Percentiles rank a stretch among this genome's conserved stretches.
phyloP scores from a whole-genome alignment of 1,284 basidiomycete genomes.

The Singerocomus rubriflavus region DNA sequence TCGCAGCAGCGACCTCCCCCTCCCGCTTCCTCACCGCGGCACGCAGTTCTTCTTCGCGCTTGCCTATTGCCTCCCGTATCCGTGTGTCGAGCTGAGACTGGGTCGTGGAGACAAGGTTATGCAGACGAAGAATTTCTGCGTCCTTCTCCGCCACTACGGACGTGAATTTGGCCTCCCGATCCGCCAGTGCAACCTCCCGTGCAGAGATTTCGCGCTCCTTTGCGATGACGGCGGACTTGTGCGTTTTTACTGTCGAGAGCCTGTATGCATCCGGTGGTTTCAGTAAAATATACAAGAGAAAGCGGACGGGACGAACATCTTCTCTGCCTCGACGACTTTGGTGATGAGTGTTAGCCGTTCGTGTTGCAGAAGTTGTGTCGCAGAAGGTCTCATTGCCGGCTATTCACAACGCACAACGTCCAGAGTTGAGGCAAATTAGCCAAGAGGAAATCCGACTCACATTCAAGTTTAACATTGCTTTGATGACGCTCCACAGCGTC shows the following conservation, averaged over 20 bases:
- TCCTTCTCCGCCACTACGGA: slow-evolving; percentile 55
- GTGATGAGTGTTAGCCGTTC: slow-evolving; percentile 71
- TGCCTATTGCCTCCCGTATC: slow-evolving; percentile 57
- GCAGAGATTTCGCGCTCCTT: slow-evolving; percentile 66
- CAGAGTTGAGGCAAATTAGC: background rate
- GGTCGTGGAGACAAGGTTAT: slow-evolving; percentile 37
- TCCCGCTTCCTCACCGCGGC: slow-evolving; percentile 65
- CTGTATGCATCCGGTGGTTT: slow-evolving; percentile 34
- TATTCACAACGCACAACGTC: slow-evolving; percentile 28
- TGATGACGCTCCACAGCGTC: slow-evolving; percentile 69
- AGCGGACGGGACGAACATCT: slow-evolving; percentile 52
- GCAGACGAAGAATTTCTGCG: slow-evolving; percentile 52
- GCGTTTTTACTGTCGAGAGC: slow-evolving; percentile 58
- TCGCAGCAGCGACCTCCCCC: slow-evolving; percentile 63
- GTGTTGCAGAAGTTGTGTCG: slow-evolving; percentile 72
- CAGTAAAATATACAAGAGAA: background rate
- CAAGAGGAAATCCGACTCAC: slow-evolving; percentile 41
- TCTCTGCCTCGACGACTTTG: slow-evolving; percentile 75
- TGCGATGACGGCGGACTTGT: slow-evolving; percentile 49
- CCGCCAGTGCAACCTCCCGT: slow-evolving; percentile 52
- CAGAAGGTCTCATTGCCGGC: slow-evolving; percentile 83
- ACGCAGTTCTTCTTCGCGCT: slow-evolving; percentile 63
- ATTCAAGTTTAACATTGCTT: slow-evolving; percentile 84
- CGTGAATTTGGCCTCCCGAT: slow-evolving; percentile 52
- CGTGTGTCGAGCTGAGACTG: slow-evolving; percentile 47